A percentile compares a stretch with the other conserved stretches of the same genome.
Conservation (phyloP, 228 moss, liverwort and hornwort genomes). For the Sphagnum fallax region DNA sequence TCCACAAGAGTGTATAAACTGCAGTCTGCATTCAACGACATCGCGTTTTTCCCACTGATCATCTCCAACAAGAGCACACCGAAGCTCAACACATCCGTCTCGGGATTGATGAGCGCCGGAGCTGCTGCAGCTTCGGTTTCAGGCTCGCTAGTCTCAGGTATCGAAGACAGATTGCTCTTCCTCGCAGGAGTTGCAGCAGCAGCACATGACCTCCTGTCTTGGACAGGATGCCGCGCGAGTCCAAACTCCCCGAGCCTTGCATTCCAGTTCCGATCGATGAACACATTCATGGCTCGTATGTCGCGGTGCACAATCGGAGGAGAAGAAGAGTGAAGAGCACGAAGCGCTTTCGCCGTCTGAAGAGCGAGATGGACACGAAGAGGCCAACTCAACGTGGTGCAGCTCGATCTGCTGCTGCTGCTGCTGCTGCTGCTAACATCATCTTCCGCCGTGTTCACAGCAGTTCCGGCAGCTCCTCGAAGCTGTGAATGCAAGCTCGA, state of each 20-base stretch:
- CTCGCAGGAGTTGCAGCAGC: constrained; percentile 18
- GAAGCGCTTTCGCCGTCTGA: constrained; percentile 64
- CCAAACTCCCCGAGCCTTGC: constrained; percentile 79
- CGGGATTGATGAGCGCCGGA: constrained; percentile 36
- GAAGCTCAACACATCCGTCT: constrained; percentile 74
- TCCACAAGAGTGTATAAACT: constrained; percentile 62
- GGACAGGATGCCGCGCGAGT: constrained; percentile 39
- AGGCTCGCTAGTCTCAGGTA: constrained; percentile 30
- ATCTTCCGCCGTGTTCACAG: constrained; percentile 4
- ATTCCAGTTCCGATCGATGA: constrained; percentile 78
- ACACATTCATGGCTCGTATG: constrained; percentile 58
- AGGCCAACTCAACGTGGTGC: constrained; percentile 47
- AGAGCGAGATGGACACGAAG: constrained; percentile 70
- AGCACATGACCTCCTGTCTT: constrained; percentile 28
- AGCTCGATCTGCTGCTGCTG: not conserved
- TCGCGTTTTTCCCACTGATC: constrained; percentile 58
- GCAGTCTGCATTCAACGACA: constrained; percentile 44
- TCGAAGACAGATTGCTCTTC: constrained; percentile 14
- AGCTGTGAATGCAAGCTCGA: constrained; percentile 51
- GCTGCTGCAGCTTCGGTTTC: constrained; percentile 32
- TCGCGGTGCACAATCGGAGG: constrained; percentile 79
- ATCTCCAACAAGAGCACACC: constrained; percentile 78
- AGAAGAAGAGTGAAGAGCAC: constrained; percentile 53
- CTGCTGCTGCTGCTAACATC: constrained; percentile 46
- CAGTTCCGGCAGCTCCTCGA: not conserved